Conservation (phyloP, 2,329 filamentous ascomycete genomes). For the Calycina herbarum region DNA sequence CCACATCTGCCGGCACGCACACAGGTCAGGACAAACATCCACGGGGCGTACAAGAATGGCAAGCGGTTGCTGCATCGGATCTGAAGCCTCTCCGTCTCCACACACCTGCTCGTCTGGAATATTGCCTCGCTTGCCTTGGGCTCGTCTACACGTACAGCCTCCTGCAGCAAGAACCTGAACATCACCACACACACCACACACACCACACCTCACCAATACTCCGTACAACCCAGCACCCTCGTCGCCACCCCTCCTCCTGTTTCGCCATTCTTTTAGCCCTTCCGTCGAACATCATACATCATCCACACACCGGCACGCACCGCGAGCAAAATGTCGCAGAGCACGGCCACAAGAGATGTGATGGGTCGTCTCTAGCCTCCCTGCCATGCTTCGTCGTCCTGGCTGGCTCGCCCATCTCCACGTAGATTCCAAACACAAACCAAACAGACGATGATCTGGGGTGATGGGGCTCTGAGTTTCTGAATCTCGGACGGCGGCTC, state of each 20-base stretch:
- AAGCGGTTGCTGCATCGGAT: neutral
- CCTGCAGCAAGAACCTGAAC: too few relatives aligned
- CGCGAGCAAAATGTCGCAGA: neutral
- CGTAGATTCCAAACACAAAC: neutral
- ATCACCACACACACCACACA: too few relatives aligned
- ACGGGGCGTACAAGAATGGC: constrained; percentile 3
- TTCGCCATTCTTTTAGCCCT: too few relatives aligned
- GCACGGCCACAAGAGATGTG: neutral
- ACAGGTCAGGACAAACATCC: neutral
- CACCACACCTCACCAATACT: too few relatives aligned
- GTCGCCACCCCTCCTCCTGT: too few relatives aligned
- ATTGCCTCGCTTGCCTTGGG: too few relatives aligned
- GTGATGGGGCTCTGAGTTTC: neutral
- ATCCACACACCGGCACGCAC: neutral
- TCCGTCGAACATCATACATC: too few relatives aligned
- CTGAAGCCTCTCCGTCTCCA: neutral
- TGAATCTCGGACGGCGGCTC: constrained; percentile 1
- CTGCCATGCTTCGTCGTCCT: too few relatives aligned
- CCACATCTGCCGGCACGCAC: neutral
- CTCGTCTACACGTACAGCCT: too few relatives aligned
- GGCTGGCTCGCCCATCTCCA: too few relatives aligned
- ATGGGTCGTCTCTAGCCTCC: too few relatives aligned
- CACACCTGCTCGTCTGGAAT: neutral
- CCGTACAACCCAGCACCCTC: too few relatives aligned
- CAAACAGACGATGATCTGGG: neutral